Conservation (phyloP, 2,329 filamentous ascomycete genomes). For the Aspergillus hiratsukae region DNA sequence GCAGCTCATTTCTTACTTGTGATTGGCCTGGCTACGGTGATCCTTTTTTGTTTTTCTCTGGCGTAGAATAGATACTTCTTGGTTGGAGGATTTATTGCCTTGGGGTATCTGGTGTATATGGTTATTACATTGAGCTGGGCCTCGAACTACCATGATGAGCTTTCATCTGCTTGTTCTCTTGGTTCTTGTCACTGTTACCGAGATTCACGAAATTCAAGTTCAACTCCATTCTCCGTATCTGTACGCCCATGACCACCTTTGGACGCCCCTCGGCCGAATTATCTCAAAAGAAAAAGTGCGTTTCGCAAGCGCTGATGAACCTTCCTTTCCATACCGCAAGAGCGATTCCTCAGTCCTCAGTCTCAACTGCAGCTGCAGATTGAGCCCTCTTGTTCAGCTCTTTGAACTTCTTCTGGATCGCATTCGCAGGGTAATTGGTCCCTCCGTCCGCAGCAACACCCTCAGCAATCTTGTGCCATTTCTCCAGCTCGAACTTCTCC, state of each 20-base stretch:
- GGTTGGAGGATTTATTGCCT: neutral
- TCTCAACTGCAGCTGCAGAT: neutral
- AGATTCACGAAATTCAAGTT: neutral
- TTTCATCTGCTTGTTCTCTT: neutral
- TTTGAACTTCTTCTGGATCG: slow-evolving; percentile 39
- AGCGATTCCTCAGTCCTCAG: neutral
- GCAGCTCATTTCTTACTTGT: slow-evolving; percentile 3
- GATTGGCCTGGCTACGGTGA: neutral
- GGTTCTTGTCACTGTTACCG: neutral
- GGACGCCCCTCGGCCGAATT: neutral
- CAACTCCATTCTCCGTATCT: neutral
- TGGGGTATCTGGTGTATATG: neutral
- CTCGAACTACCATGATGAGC: neutral
- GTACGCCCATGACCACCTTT: neutral
- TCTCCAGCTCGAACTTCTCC: slow-evolving; percentile 34
- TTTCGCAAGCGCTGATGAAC: neutral
- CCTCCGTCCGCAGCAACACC: slow-evolving; percentile 28
- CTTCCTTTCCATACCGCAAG: neutral
- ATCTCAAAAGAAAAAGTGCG: neutral
- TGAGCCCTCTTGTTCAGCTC: slow-evolving; percentile 28
- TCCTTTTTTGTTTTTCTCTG: slow-evolving; percentile 10
- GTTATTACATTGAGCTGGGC: neutral
- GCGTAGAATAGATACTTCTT: slow-evolving; percentile 15
- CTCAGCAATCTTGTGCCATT: slow-evolving; percentile 36
- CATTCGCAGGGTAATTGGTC: slow-evolving; percentile 27